Base-by-base conservation (phyloP, 345 rosid species). In the Kernera saxatilis region DNA sequence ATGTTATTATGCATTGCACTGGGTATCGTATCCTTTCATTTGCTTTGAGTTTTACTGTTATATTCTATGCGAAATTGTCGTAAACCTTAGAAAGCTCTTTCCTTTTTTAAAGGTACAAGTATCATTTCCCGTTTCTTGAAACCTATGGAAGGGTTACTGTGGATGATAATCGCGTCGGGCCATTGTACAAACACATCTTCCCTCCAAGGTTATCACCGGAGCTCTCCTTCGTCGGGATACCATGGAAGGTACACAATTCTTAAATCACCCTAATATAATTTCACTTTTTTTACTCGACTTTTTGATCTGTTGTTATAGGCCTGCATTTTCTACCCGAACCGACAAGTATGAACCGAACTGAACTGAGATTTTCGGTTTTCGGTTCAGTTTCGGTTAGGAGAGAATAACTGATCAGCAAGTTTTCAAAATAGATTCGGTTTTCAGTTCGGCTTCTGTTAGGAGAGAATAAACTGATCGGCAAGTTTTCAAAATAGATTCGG, bases 221-320 rank as follows among this genome's bases (percentile, higher is more conserved):
- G 80, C 89, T 93, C 68, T 88, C 98, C n/a, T 88, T 93, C 74
- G 69, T 88, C 10, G 98, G 97, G 41, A 70, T 91, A 75, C 87
- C 98, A 13, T 82, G 82, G 87, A 84, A 81, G 93, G 98, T 92
- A 35, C 13, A 43, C 52, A 55, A 11, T 2, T 46, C 39, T 56
- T 45, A 13, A 14, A 21, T 48, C 1, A 6, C 46, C 14, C 10
- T 69, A 12, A 36, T 51, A 63, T 8, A 58, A 30, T 72, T 9
- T 35, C 36, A 26, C 43, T 51, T 27, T 32, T 8, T 48, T n/a
- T n/a, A n/a, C n/a, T n/a, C n/a, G n/a, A n/a, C n/a, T n/a, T n/a
- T n/a, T n/a, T n/a, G n/a, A n/a, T n/a, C n/a, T n/a, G n/a, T n/a
- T n/a, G n/a, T n/a, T n/a, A n/a, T n/a, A n/a, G n/a, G n/a, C n/a